Base-by-base conservation (phyloP, 1,139 yeast species). In the Eremothecium gossypii region DNA sequence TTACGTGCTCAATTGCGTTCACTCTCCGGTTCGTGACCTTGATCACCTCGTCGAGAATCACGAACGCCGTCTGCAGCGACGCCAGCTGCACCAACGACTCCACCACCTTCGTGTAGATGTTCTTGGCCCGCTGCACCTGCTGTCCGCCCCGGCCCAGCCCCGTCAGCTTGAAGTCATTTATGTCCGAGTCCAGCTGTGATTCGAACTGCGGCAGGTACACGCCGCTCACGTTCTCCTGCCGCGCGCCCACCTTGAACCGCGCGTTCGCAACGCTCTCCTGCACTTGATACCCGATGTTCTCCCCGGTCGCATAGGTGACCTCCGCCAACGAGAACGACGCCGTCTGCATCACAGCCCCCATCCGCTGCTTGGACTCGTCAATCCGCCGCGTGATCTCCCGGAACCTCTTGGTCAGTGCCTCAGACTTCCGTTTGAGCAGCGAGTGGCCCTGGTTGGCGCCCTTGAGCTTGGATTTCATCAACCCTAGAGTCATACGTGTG, bases 111-210 rank as follows among this genome's bases (percentile, higher is more conserved):
- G 96, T 80, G 64, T 91, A 91, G 32, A 91, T 95, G 54, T 76
- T 76, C 64, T 89, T 87, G 43, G 97, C 97, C 65, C 82, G 83
- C 65, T 85, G 96, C 42, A 91, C 95, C 64, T 91, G 98, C 65
- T 91, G 98, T 49, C 98, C 97, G 65, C 98, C 98, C 61, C 97
- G 77, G 41, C 98, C 98, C 54, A 91, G 73, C 50, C 98, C 98
- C 8, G 97, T 91, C 77, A 91, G 72, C 63, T 85, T 85, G 70
- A 91, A 91, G 58, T 91, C 98, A 57, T 89, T 91, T 58, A 86
- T 83, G 20, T 78, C 77, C 48, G 84, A 86, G 58, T 86, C 84
- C 49, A 86, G 77, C 52, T 74, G 83, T 28, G 89, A 77, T 55
- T 87, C 96, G 55, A 91, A 91, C 45, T 91, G 86, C 28, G 98